These are phyloP conservation scores for Trametes versicolor DNA, from an alignment of 1,284 basidiomycete genomes.

Conservation along the genomic window DNA sequence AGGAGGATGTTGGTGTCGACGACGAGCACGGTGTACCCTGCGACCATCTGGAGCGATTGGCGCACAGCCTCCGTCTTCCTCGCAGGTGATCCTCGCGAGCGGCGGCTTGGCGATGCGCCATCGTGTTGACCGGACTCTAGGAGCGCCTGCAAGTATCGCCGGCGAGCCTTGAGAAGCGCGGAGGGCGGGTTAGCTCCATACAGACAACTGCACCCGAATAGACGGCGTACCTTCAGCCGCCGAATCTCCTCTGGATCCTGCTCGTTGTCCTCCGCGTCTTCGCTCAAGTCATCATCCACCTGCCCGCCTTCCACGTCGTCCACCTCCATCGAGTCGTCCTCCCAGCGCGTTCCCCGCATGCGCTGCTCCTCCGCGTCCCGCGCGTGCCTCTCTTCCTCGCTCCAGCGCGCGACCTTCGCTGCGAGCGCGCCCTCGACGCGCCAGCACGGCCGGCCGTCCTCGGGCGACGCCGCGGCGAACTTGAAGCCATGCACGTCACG, in stretches of 20 bases:
- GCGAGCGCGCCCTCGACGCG: slow-evolving; percentile 74
- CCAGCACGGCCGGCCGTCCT: slow-evolving; percentile 68
- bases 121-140: slow-evolving; percentile 56
- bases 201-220: not conserved
- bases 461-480: slow-evolving; percentile 46
- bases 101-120: slow-evolving; percentile 46
- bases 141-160: slow-evolving; percentile 70
- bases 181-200: slow-evolving; percentile 5
- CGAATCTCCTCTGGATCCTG: slow-evolving; percentile 79
- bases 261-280: slow-evolving; percentile 68
- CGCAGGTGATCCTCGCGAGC: slow-evolving; percentile 44
- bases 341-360: slow-evolving; percentile 66
- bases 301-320: slow-evolving; percentile 59
- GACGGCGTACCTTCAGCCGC: slow-evolving; percentile 71
- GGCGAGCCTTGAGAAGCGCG: slow-evolving; percentile 60
- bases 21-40: slow-evolving; percentile 92
- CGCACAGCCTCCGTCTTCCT: slow-evolving; percentile 46
- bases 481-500: slow-evolving; percentile 82
- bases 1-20: slow-evolving; percentile 96
- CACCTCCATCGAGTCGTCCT: slow-evolving; percentile 72
- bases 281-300: slow-evolving; percentile 51
- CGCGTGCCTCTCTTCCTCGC: slow-evolving; percentile 69
- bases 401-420: slow-evolving; percentile 77
- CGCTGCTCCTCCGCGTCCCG: slow-evolving; percentile 76
- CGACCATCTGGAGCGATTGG: slow-evolving; percentile 66